Evolutionary conservation across 768 basidiomycete species (phyloP), one percentile per base, ranked within the genome.

Genomic region (Leccinum fibrillosum): DNA sequence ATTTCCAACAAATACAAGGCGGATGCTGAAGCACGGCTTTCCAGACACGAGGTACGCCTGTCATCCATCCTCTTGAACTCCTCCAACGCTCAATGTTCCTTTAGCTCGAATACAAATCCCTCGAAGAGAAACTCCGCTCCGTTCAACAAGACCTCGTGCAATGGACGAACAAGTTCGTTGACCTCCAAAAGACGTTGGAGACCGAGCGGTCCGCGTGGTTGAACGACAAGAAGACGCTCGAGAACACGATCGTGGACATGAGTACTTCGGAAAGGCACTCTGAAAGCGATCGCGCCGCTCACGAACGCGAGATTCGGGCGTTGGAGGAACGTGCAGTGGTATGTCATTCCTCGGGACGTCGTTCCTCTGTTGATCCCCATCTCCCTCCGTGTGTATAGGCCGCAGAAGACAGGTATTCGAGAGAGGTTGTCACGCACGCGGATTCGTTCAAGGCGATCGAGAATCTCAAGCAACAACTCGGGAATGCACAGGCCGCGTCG

Each of bases 341-440:
- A 64, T 23, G 75, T 21, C 58, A 8, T 49, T 25, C 26, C 19
- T 12, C 8, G 21, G 21, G 42, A 47, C 26, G 17, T 15, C 12
- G n/a, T 15, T 1, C 13, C 9, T 50, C 21, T 30, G 35, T 51
- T 55, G 2, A 68, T 4, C 2, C 26, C 39, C 11, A 17, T 1
- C 13, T 5, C 37, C 7, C 3, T 17, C 17, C 17, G 7, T 23
- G 8, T 30, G 34, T 53, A 9, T 61, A 86, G 82, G 80, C 85
- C 62, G 90, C 90, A 5, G 90, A 94, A 67, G 88, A 90, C 53
- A 83, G 86, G 55, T 94, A 94, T 64, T 81, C 86, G 5, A 80
- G 85, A 52, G 92, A 92, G 67, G 82, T 94, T n/a, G 75, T 94
- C 32, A 78, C 89, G 1, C 93, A 95, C 69, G 92, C 93, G 0